Evolutionary conservation across 768 basidiomycete species (phyloP), one percentile per base, ranked within the genome.

Genomic region (Amanita brunnescens): DNA sequence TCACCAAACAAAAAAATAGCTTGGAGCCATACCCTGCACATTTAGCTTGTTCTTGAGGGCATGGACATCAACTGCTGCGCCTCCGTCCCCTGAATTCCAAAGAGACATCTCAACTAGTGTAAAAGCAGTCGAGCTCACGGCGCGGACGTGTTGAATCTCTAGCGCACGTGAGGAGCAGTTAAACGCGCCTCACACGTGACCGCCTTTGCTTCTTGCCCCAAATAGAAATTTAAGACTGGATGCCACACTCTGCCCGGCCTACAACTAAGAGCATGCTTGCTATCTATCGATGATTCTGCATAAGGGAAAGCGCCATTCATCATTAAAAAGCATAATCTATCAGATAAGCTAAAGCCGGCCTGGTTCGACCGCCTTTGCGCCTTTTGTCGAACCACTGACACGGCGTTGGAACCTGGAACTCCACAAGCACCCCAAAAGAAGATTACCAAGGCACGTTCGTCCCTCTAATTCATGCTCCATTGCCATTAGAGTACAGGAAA

Each of bases 41-140:
- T 73, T 63, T 49, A 78, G 53, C 58, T 73, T 75, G 57, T 77
- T 73, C 64, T 67, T 77, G 40, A 70, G 65, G 14, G 67, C 61
- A 51, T 70, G 71, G n/a, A 70, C 65, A 59, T 76, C 73, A 49
- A 75, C 72, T 6, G 75, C 68, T 34, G 75, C 64, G 61, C 78
- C 77, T 52, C 72, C 68, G 4, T 62, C 62, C 9, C 75, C 77
- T 32, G 77, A 55, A 55, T 69, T 70, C 68, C 71, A 74, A 53
- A 69, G 60, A 32, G 77, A 74, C 77, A 78, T 79, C 7, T 7
- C 26, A 35, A 29, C 3, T 4, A 13, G 35, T 13, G 35, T 35
- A 35, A 35, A 14, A 12, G 35, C 26, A 38, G 37, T 35, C 12
- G 34, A 35, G n/a, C 6, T 18, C n/a, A 30, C 29, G 7, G n/a